These are phyloP conservation scores for Candida wancherniae DNA, from an alignment of 805 yeast species.

Conservation along the genomic window DNA sequence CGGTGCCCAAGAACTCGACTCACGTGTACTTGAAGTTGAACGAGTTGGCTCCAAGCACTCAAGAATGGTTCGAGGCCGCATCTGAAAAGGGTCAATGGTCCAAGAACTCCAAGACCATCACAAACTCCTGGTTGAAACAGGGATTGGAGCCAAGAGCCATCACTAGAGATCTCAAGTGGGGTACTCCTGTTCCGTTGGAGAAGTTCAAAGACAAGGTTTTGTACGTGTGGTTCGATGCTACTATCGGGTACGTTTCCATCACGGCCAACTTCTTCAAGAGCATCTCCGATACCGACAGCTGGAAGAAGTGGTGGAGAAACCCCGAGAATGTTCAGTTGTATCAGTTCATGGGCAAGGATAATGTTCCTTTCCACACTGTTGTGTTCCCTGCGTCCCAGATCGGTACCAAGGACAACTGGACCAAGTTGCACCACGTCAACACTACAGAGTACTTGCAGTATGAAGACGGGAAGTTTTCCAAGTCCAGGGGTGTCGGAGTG, in stretches of 20 bases:
- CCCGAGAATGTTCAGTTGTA: conserved; percentile 85
- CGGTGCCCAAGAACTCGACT: conserved; percentile 74
- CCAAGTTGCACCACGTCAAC: conserved; percentile 81
- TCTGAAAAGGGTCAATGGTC: conserved; percentile 84
- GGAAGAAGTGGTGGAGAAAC: conserved; percentile 93
- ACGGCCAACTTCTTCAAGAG: conserved; percentile 76
- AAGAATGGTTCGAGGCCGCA: conserved; percentile 66
- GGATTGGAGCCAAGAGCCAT: conserved; percentile 93
- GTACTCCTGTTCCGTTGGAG: conserved; percentile 93
- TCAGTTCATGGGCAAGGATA: conserved; percentile 99
- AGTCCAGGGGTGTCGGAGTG: conserved; percentile 96
- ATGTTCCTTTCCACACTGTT: conserved; percentile 97
- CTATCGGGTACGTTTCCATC: conserved; percentile 93
- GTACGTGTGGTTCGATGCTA: conserved; percentile 98
- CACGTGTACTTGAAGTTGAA: conserved; percentile 83
- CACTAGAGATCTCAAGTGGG: conserved; percentile 97
- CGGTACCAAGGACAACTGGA: conserved; percentile 89
- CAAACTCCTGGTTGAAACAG: conserved; percentile 89
- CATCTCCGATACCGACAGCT: conserved; percentile 47
- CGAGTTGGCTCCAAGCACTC: conserved; percentile 72
- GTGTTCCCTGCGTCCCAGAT: conserved; percentile 92
- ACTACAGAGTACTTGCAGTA: conserved; percentile 97
- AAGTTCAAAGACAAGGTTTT: conserved; percentile 84
- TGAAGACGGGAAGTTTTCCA: conserved; percentile 97
- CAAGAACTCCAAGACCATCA: conserved; percentile 81